Base-by-base conservation (phyloP, 192 early-diverging fungal species). In the Podila verticillata region DNA sequence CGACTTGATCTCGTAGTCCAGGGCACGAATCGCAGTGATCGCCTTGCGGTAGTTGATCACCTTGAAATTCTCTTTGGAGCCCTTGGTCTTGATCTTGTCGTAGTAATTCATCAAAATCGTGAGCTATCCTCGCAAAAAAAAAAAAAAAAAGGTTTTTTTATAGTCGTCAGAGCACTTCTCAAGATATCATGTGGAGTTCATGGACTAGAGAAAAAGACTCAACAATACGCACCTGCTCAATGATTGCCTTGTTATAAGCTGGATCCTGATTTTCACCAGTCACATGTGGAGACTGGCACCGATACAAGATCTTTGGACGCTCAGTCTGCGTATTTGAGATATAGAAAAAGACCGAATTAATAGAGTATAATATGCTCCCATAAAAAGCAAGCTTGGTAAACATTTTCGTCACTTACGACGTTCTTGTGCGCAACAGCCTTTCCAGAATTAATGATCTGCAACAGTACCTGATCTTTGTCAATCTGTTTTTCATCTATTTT, bases 41-140 rank as follows among this genome's bases (percentile, higher is more conserved):
- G 77, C 77, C 24, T 80, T 80, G 39, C 77, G 77, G 26, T 80
- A 80, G 29, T 80, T 80, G 56, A 80, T 80, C 24, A 72, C 77
- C 35, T 80, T 80, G 66, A 68, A 80, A 29, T 72, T 65, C 29
- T 80, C 68, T 5, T 80, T 80, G 8, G 68, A 70, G 4, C 63
- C 77, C 17, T 68, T 72, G 2, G 66, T 68, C 59, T 80, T 65
- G 36, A 15, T 68, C 17, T 44, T 67, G 15, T 80, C 77, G 26
- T 80, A 80, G 35, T 80, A 47, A 28, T 72, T 66, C 77, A 80
- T 72, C 3, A 80, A 22, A 26, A 64, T 63, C 28, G 72, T 80
- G 3, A 80, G 70, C 77, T 80, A 36, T 30, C 3, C 31, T 20
- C 13, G 26, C 31, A 28, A 30, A 10, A 9, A 0, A 32, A 0